Conservation (phyloP, 768 basidiomycete species). For the Lactarius tabidus region DNA sequence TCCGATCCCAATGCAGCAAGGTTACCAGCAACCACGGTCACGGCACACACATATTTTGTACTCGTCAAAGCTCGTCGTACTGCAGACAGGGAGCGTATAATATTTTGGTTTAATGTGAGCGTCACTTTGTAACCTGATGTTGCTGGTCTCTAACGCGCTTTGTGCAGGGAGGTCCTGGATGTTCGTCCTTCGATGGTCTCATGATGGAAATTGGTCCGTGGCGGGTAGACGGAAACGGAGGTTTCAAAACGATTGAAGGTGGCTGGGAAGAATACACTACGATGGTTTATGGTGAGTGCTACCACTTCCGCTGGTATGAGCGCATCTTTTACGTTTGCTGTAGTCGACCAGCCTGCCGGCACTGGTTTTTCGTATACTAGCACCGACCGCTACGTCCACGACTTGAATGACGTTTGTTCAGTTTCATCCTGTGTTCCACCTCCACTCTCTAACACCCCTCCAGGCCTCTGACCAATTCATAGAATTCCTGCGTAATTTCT, state of each 20-base stretch:
- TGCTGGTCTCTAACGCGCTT: neutral
- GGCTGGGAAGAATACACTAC: conserved; percentile 98
- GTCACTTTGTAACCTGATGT: neutral
- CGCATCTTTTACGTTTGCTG: conserved; percentile 2
- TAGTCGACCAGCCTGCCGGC: conserved; percentile 97
- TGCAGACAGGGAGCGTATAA: conserved; percentile 85
- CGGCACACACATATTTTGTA: conserved; percentile 83
- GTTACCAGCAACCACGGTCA: conserved; percentile 54
- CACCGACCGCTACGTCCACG: conserved; percentile 80
- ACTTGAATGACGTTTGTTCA: conserved; percentile 56
- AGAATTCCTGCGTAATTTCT: conserved; percentile 84
- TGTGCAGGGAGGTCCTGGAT: conserved; percentile 87
- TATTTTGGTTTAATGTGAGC: conserved; percentile 98
- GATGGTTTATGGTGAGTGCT: conserved; percentile 79
- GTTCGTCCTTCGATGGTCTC: conserved; percentile 93
- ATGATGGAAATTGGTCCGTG: conserved; percentile 99
- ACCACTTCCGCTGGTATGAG: neutral
- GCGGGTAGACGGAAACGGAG: conserved; percentile 67
- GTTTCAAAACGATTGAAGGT: conserved; percentile 70
- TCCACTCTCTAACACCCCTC: conserved; percentile 12
- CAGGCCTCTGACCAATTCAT: conserved; percentile 77
- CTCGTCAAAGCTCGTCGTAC: conserved; percentile 80
- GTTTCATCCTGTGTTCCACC: neutral
- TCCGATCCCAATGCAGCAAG: conserved; percentile 61
- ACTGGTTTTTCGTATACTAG: conserved; percentile 91